Evolutionary conservation across 2,329 filamentous ascomycete species (phyloP).

Genomic region (Pochonia chlamydosporia): DNA sequence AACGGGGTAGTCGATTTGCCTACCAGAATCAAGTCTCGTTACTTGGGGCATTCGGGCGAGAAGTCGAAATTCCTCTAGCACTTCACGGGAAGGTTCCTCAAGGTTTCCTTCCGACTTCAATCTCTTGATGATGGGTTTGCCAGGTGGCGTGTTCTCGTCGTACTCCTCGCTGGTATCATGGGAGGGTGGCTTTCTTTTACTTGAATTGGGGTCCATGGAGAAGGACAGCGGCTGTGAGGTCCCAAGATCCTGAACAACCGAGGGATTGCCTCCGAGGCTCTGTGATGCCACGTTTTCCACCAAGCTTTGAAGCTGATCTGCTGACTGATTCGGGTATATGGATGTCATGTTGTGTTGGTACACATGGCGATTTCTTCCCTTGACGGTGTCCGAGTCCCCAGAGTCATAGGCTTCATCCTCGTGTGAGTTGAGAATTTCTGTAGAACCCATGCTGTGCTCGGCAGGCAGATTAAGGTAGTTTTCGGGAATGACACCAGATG

Average conservation of each 20-base stretch:
- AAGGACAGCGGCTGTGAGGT: constrained; percentile 18
- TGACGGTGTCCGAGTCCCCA: constrained; percentile 27
- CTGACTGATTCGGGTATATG: constrained; percentile 36
- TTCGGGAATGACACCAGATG: constrained; percentile 44
- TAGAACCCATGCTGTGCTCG: constrained; percentile 31
- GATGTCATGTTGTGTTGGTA: constrained; percentile 26
- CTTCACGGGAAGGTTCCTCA: constrained; percentile 26
- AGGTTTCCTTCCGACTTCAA: constrained; percentile 45
- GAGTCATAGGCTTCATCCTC: constrained; percentile 39
- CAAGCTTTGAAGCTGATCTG: constrained; percentile 44
- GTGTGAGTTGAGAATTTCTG: constrained; percentile 39
- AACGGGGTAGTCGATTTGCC: constrained; percentile 52
- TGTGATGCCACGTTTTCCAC: constrained; percentile 50
- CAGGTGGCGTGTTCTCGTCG: constrained; percentile 28
- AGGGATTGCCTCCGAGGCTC: constrained; percentile 45
- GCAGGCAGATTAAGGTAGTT: constrained; percentile 43
- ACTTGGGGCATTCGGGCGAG: constrained; percentile 45
- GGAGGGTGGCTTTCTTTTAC: constrained; percentile 49
- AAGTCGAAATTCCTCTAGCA: constrained; percentile 38
- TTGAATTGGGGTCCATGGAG: constrained; percentile 37
- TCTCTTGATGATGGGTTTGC: constrained; percentile 49
- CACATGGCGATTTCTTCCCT: constrained; percentile 17
- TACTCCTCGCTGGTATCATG: constrained; percentile 48
- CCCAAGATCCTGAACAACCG: constrained; percentile 10
- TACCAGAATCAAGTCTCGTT: constrained; percentile 41